A percentile compares a stretch with the other conserved stretches of the same genome.
Evolutionary conservation across 2,329 filamentous ascomycete species (phyloP).

Genomic region (Cryphonectria nitschkei): DNA sequence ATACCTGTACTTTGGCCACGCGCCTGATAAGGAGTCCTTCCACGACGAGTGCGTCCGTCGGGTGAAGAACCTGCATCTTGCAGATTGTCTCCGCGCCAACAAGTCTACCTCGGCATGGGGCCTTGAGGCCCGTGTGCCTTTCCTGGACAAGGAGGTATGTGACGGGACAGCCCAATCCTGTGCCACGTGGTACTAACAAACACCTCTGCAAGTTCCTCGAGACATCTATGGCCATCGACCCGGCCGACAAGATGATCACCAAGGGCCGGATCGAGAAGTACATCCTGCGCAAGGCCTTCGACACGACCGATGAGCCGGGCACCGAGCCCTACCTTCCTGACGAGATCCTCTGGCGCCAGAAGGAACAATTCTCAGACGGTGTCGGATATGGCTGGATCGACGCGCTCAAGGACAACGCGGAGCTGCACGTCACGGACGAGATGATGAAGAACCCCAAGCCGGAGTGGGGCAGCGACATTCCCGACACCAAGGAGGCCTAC

Average conservation of each 20-base stretch:
- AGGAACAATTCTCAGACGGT: conserved; percentile 99
- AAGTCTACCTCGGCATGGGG: conserved; percentile 99
- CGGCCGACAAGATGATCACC: conserved; percentile 93
- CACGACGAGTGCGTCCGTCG: conserved; percentile 93
- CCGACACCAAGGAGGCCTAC: conserved; percentile 97
- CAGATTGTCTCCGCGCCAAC: conserved; percentile 98
- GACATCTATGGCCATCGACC: conserved; percentile 90
- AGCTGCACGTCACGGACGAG: conserved; percentile 88
- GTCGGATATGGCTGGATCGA: conserved; percentile 99
- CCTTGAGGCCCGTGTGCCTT: conserved; percentile 94
- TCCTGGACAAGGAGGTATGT: conserved; percentile 85
- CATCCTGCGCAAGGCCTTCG: conserved; percentile 96
- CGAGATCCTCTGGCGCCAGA: conserved; percentile 95
- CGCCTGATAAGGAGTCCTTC: conserved; percentile 88
- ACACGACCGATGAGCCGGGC: conserved; percentile 84
- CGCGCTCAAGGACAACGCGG: conserved; percentile 91
- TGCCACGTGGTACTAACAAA: conserved; percentile 31
- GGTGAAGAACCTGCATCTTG: conserved; percentile 93
- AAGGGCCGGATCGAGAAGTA: conserved; percentile 93
- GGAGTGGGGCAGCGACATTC: conserved; percentile 91
- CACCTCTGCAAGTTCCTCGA: conserved; percentile 75
- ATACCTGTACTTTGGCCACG: conserved; percentile 97
- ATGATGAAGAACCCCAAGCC: conserved; percentile 98
- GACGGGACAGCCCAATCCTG: background rate
- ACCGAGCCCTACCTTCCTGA: conserved; percentile 89